phyloP scores from a whole-genome alignment of 2,329 filamentous ascomycete genomes.

The Fusarium drepaniforme region DNA sequence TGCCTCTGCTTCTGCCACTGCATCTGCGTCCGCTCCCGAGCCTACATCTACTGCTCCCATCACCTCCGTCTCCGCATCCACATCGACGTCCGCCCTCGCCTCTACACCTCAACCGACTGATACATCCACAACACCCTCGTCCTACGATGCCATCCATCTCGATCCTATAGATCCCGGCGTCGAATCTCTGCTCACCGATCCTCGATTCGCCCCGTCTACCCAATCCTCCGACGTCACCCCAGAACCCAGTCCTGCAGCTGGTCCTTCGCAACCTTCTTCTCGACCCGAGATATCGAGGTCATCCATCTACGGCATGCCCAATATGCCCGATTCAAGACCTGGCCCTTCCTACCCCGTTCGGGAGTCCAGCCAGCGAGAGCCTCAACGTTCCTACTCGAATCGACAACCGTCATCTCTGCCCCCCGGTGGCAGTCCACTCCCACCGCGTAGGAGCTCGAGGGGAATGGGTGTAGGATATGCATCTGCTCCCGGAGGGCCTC shows the following conservation, averaged over 20 bases:
- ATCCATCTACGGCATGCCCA: conserved; percentile 66
- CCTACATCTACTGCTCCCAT: conserved; percentile 22
- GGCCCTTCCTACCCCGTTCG: conserved; percentile 66
- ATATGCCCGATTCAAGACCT: conserved; percentile 73
- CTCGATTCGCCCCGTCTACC: conserved; percentile 32
- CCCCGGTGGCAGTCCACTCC: conserved; percentile 70
- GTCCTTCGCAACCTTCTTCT: conserved; percentile 28
- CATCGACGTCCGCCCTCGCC: conserved; percentile 27
- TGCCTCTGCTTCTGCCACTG: conserved; percentile 42
- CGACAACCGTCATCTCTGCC: conserved; percentile 60
- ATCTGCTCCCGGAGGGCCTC: conserved; percentile 43
- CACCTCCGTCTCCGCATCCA: conserved; percentile 28
- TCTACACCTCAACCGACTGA: conserved; percentile 33
- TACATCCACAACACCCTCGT: conserved; percentile 30
- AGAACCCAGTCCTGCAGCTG: conserved; percentile 24
- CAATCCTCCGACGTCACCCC: conserved; percentile 28
- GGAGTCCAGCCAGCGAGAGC: conserved; percentile 76
- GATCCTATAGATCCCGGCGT: conserved; percentile 39
- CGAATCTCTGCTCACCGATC: conserved; percentile 38
- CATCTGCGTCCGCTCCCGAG: conserved; percentile 38
- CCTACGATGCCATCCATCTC: conserved; percentile 41
- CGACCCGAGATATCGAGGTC: conserved; percentile 49
- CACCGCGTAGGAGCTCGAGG: conserved; percentile 82
- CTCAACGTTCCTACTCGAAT: conserved; percentile 69
- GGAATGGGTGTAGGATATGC: conserved; percentile 72